A percentile compares a stretch with the other conserved stretches of the same genome.
These are phyloP conservation scores for Neoscytalidium dimidiatum DNA, from an alignment of 2,329 filamentous ascomycete species.

Conservation along the genomic window DNA sequence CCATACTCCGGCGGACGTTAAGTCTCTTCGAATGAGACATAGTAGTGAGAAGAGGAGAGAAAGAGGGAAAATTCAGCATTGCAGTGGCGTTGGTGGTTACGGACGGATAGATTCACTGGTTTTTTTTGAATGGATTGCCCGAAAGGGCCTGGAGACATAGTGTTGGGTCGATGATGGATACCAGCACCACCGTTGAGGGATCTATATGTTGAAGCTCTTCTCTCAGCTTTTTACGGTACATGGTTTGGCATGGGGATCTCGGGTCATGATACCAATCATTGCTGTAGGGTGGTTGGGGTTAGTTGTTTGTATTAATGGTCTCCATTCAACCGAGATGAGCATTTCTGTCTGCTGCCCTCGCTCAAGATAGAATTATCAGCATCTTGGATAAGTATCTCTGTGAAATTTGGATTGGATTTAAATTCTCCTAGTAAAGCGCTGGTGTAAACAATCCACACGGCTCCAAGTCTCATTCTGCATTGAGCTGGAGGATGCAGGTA, in stretches of 20 bases:
- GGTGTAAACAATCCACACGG: too few species aligned
- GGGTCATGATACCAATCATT: neutral
- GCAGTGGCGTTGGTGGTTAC: constrained; percentile 16
- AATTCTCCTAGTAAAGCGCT: too few species aligned
- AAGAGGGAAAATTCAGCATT: neutral
- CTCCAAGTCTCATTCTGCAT: too few species aligned
- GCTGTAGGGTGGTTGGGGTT: neutral
- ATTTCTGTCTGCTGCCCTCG: too few species aligned
- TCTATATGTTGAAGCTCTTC: neutral
- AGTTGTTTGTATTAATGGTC: neutral
- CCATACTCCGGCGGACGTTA: neutral
- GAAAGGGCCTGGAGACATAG: neutral
- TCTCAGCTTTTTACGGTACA: neutral
- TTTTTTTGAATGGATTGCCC: neutral
- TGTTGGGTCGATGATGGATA: neutral
- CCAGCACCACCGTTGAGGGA: neutral
- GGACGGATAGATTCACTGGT: neutral
- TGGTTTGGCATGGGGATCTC: neutral
- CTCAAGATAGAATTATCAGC: neutral
- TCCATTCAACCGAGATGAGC: neutral
- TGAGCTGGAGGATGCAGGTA: too few species aligned
- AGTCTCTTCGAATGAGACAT: neutral
- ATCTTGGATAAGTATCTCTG: too few species aligned
- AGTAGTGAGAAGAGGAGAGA: neutral
- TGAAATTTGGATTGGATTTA: too few species aligned